These are phyloP conservation scores for Orbilia blumenaviensis DNA, from an alignment of 2,329 filamentous ascomycete species.

Conservation along the genomic window DNA sequence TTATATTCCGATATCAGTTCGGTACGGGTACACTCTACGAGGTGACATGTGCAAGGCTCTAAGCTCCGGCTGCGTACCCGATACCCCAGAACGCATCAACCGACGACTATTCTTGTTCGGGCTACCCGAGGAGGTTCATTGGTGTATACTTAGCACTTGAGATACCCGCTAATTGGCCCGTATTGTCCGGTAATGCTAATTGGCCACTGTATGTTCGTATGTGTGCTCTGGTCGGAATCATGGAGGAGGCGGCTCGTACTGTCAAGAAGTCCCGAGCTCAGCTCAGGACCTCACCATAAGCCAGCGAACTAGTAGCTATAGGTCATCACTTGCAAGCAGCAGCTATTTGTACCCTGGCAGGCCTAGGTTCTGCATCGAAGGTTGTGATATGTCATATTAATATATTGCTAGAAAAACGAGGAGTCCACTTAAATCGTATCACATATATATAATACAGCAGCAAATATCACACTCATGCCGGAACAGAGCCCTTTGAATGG, in stretches of 20 bases:
- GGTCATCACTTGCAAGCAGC: not conserved
- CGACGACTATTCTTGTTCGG: constrained; percentile 23
- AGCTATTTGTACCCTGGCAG: no score
- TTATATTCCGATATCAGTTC: not conserved
- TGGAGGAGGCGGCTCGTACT: constrained; percentile 4
- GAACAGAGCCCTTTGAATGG: constrained; percentile 1
- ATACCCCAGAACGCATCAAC: constrained; percentile 30
- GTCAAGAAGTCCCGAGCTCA: no score
- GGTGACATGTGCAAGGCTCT: constrained; percentile 16
- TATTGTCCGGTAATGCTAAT: no score
- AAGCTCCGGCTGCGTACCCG: constrained; percentile 39
- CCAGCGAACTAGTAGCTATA: no score
- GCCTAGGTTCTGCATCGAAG: not conserved
- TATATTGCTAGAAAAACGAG: no score
- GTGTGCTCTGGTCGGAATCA: constrained; percentile 21
- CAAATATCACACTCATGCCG: not conserved
- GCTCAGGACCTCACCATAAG: no score
- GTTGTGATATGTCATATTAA: constrained; percentile 7
- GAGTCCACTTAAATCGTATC: no score
- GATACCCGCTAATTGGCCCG: no score
- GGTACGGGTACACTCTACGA: constrained; percentile 21
- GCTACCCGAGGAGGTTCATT: constrained; percentile 12
- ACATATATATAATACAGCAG: not conserved
- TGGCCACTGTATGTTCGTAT: not conserved
- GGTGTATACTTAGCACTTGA: not conserved